Conservation (phyloP, 2,329 filamentous ascomycete species). For the Aspergillus spinulosporus region DNA sequence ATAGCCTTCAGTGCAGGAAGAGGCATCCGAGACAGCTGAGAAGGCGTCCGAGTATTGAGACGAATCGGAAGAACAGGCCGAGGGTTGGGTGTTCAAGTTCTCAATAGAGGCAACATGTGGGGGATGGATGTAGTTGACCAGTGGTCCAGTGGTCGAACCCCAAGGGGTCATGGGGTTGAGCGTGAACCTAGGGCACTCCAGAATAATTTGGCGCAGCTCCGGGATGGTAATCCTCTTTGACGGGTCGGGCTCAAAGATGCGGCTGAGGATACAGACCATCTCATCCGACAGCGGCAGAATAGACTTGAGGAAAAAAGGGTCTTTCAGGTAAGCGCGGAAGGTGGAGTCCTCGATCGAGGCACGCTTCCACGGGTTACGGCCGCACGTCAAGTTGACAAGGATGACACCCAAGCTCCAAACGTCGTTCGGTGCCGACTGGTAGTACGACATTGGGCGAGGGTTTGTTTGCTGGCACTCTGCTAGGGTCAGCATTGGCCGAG, state of each 20-base stretch:
- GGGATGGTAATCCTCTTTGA: slow-evolving; percentile 76
- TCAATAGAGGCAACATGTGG: slow-evolving; percentile 38
- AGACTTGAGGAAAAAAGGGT: slow-evolving; percentile 82
- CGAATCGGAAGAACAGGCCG: slow-evolving; percentile 38
- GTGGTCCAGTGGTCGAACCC: slow-evolving; percentile 38
- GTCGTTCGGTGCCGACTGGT: slow-evolving; percentile 91
- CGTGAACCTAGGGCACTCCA: slow-evolving; percentile 74
- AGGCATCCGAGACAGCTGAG: slow-evolving; percentile 42
- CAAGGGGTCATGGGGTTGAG: slow-evolving; percentile 41
- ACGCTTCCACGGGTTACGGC: slow-evolving; percentile 98
- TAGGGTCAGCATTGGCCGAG: slow-evolving; percentile 19
- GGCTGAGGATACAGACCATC: slow-evolving; percentile 80
- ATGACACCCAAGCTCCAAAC: slow-evolving; percentile 98
- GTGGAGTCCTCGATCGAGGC: slow-evolving; percentile 91
- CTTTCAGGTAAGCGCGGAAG: slow-evolving; percentile 85
- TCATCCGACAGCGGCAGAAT: slow-evolving; percentile 90
- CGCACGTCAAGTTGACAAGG: slow-evolving; percentile 94
- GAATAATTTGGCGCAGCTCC: slow-evolving; percentile 75
- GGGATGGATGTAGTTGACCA: slow-evolving; percentile 38
- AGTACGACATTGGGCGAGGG: slow-evolving; percentile 70
- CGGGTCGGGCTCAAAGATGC: slow-evolving; percentile 86
- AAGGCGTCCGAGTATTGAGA: slow-evolving; percentile 41
- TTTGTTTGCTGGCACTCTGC: slow-evolving; percentile 84
- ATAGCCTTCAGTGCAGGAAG: slow-evolving; percentile 42
- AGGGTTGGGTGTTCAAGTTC: slow-evolving; percentile 38